Conservation (phyloP, 441 rosid genomes). For the Biscutella laevigata region DNA sequence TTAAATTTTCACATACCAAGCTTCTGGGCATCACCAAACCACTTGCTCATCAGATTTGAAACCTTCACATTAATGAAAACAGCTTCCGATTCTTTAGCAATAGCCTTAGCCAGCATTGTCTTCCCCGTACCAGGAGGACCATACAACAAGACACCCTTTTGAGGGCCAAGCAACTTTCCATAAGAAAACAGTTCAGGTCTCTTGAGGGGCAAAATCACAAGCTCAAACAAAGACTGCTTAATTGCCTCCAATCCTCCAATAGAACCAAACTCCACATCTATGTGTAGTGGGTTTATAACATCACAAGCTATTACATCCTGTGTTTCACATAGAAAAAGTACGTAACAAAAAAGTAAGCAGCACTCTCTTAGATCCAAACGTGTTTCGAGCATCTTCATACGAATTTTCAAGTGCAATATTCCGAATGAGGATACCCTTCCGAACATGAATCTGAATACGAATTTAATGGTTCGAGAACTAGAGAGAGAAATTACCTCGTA, state of each 20-base stretch:
- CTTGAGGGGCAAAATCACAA: conserved; percentile 72
- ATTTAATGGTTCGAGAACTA: too few relatives aligned
- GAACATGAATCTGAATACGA: too few relatives aligned
- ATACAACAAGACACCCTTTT: conserved; percentile 83
- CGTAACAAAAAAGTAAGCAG: too few relatives aligned
- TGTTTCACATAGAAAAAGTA: not conserved
- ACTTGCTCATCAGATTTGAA: conserved; percentile 91
- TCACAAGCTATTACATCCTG: conserved; percentile 97
- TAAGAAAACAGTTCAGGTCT: conserved; percentile 82
- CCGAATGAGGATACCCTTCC: too few relatives aligned
- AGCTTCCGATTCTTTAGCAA: conserved; percentile 92
- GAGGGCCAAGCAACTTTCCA: conserved; percentile 91
- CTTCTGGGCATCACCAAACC: conserved; percentile 99
- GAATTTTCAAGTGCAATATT: too few relatives aligned
- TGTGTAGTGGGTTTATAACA: conserved; percentile 81
- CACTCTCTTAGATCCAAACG: too few relatives aligned
- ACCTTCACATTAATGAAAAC: conserved; percentile 82
- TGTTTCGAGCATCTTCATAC: not conserved
- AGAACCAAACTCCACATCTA: conserved; percentile 80
- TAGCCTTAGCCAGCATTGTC: conserved; percentile 98
- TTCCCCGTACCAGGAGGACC: conserved; percentile 98
- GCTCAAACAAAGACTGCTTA: conserved; percentile 70
- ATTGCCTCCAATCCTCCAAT: conserved; percentile 81
- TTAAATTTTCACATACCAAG: too few relatives aligned
- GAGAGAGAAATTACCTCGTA: conserved; percentile 59